Evolutionary conservation across 2,329 filamentous ascomycete species (phyloP).

Genomic region (Annulohypoxylon truncatum): DNA sequence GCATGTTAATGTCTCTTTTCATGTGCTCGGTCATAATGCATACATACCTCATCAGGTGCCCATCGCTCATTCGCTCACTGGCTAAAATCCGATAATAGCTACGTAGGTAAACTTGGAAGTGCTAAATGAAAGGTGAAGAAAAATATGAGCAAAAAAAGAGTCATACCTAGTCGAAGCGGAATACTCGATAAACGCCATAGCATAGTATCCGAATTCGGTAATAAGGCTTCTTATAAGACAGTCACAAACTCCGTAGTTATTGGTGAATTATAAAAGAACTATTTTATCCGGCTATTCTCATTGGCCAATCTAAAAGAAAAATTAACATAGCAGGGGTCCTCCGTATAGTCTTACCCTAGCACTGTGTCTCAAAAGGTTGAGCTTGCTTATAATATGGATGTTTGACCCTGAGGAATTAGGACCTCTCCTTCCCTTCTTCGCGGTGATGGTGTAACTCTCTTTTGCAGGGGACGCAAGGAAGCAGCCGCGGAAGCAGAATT

Average conservation of each 20-base stretch:
- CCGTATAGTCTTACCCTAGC: conserved; percentile 7
- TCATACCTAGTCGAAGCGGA: conserved; percentile 5
- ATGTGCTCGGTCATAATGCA: conserved; percentile 5
- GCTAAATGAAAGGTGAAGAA: background rate
- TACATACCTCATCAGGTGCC: background rate
- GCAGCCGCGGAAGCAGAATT: conserved; percentile 25
- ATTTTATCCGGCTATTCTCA: conserved; percentile 35
- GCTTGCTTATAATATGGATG: background rate
- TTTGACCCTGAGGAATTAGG: conserved; percentile 12
- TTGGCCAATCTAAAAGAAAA: conserved; percentile 28
- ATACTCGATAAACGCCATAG: background rate
- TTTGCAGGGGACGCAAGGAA: conserved; percentile 26
- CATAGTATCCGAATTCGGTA: conserved; percentile 10
- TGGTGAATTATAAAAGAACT: conserved; percentile 14
- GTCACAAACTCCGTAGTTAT: background rate
- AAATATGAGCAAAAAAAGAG: conserved; percentile 1
- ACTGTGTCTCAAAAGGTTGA: conserved; percentile 7
- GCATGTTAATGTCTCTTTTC: background rate
- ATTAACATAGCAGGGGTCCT: conserved; percentile 16
- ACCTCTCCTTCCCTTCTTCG: background rate
- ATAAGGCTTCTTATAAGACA: conserved; percentile 5
- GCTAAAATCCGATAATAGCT: background rate
- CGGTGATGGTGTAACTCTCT: conserved; percentile 26
- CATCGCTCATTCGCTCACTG: background rate
- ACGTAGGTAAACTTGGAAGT: background rate